Percentiles rank a stretch among this genome's conserved stretches.
Conservation (phyloP, 257 asterid species). For the Gentiana straminea region DNA sequence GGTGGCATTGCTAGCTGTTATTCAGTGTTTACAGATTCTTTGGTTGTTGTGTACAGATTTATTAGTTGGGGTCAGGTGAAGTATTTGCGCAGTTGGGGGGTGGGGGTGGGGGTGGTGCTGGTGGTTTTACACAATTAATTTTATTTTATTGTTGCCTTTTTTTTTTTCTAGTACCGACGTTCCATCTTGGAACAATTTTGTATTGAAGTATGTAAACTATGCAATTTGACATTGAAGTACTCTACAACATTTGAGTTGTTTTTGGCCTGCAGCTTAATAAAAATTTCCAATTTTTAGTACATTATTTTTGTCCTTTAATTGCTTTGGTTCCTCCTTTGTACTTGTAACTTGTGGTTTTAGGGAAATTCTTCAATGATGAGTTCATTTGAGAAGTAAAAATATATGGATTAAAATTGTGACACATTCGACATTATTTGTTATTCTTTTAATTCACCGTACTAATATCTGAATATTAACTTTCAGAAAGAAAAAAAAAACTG, state of each 20-base stretch:
- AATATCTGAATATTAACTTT: no score
- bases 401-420: no score
- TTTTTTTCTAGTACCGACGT: not conserved
- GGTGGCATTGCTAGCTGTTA: constrained; percentile 2
- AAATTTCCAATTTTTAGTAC: not conserved
- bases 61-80: constrained; percentile 3
- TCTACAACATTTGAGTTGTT: not conserved
- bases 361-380: not conserved
- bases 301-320: constrained; percentile 1
- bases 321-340: not conserved
- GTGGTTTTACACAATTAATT: not conserved
- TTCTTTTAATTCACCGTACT: no score
- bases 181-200: constrained; percentile 10
- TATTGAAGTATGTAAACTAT: constrained; percentile 2
- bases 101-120: no score
- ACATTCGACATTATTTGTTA: no score
- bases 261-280: not conserved
- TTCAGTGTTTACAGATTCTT: constrained; percentile 15
- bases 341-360: not conserved
- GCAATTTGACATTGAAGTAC: not conserved
- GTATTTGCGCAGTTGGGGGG: not conserved
- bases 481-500: no score
- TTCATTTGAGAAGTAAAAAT: not conserved
- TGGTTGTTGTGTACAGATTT: constrained; percentile 45
- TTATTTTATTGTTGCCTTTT: not conserved